Evolutionary conservation across 1,139 yeast genomes (phyloP).

Genomic region (Suhomyces bolitotheri): DNA sequence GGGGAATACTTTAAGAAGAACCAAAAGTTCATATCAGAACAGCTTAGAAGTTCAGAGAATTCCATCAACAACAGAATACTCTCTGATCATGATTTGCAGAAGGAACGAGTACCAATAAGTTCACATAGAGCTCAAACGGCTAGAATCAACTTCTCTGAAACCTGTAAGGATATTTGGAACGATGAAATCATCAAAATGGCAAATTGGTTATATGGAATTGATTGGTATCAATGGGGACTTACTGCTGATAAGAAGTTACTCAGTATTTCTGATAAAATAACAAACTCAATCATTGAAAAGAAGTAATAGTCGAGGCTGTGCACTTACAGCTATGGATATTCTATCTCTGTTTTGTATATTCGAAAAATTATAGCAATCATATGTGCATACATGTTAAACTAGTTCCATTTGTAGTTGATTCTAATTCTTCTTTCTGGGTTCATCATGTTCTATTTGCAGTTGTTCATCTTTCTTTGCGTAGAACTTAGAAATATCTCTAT

Average conservation of each 20-base stretch:
- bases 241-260: constrained; percentile 37
- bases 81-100: constrained; percentile 37
- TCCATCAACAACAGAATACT: constrained; percentile 53
- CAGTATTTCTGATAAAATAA: constrained; percentile 35
- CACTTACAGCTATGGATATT: too few species aligned
- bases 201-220: constrained; percentile 61
- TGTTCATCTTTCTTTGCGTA: constrained; percentile 33
- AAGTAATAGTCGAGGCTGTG: too few species aligned
- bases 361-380: too few species aligned
- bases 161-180: constrained; percentile 81
- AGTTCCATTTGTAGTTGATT: too few species aligned
- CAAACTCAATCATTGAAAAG: constrained; percentile 24
- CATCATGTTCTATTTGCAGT: too few species aligned
- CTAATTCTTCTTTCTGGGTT: too few species aligned
- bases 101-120: constrained; percentile 39
- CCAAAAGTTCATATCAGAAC: constrained; percentile 46
- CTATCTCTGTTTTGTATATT: too few species aligned
- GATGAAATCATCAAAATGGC: constrained; percentile 68
- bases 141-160: constrained; percentile 49
- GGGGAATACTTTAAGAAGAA: constrained; percentile 56
- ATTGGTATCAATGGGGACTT: constrained; percentile 49
- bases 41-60: constrained; percentile 49
- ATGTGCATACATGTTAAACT: too few species aligned
- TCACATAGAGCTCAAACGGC: constrained; percentile 34
- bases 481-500: constrained; percentile 54